phyloP scores from a whole-genome alignment of 2,329 filamentous ascomycete species.

The Venturia nashicola region DNA sequence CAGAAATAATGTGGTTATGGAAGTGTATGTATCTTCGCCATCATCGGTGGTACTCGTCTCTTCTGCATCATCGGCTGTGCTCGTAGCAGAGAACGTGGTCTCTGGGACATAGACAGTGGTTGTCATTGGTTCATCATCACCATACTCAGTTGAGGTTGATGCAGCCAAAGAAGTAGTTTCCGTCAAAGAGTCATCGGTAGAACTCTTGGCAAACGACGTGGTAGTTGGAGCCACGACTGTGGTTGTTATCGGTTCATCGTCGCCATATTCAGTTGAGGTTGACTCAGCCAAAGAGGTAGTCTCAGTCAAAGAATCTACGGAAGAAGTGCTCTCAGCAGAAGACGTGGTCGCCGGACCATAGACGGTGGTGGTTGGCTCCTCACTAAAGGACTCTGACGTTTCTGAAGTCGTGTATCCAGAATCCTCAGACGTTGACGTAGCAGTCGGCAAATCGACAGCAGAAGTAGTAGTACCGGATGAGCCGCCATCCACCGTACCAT shows the following conservation, averaged over 20 bases:
- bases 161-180: neutral
- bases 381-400: neutral
- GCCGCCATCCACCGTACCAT: no score
- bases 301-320: neutral
- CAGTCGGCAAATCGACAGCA: no score
- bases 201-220: neutral
- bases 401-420: neutral
- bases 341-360: neutral
- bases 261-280: neutral
- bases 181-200: neutral
- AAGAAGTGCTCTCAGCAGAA: neutral
- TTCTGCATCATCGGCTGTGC: neutral
- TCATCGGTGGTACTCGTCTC: neutral
- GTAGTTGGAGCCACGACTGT: no score
- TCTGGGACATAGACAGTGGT: no score
- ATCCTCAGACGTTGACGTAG: no score
- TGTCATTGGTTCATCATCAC: neutral
- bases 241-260: no score
- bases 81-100: neutral
- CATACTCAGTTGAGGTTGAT: neutral
- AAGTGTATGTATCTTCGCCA: neutral
- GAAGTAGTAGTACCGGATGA: no score
- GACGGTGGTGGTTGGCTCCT: neutral
- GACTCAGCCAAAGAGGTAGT: neutral
- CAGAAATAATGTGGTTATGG: neutral